phyloP scores from a whole-genome alignment of 352 stramenopile genomes.

The Blastocystis sp. region DNA sequence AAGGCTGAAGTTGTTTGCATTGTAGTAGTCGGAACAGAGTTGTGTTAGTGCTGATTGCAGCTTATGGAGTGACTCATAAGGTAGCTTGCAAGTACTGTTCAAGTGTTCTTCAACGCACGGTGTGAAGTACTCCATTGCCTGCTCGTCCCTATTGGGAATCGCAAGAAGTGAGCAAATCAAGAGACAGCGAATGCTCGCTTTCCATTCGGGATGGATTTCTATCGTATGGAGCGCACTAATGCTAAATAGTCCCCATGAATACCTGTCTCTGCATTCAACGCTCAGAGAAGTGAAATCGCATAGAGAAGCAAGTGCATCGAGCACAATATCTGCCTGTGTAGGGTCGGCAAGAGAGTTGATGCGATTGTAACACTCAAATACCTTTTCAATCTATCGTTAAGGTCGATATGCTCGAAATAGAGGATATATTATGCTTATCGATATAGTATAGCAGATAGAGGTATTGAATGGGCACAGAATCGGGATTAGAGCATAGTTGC shows the following conservation, averaged over 20 bases:
- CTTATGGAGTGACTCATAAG: background rate
- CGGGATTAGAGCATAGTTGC: conserved; percentile 1
- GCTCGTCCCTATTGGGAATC: background rate
- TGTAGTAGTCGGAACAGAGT: conserved; percentile 40
- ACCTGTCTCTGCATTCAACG: background rate
- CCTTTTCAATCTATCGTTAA: conserved; percentile 12
- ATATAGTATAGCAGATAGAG: conserved; percentile 45
- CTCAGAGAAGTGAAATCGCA: conserved; percentile 3
- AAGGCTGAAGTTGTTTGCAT: background rate
- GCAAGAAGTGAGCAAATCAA: background rate
- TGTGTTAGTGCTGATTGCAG: background rate
- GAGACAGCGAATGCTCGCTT: background rate
- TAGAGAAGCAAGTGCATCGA: background rate
- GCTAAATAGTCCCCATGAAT: background rate
- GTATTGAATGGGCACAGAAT: conserved; percentile 14
- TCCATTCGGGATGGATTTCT: conserved; percentile 16
- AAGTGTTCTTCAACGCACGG: conserved; percentile 22
- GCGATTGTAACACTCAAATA: background rate
- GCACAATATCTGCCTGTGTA: background rate
- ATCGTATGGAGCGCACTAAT: background rate
- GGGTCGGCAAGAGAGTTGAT: background rate
- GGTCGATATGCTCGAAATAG: background rate
- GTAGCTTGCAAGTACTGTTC: background rate
- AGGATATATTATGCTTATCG: background rate
- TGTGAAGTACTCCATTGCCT: background rate